A percentile compares a stretch with the other conserved stretches of the same genome.
Conservation (phyloP, 2,329 filamentous ascomycete species). For the Leptographium lundbergii region DNA sequence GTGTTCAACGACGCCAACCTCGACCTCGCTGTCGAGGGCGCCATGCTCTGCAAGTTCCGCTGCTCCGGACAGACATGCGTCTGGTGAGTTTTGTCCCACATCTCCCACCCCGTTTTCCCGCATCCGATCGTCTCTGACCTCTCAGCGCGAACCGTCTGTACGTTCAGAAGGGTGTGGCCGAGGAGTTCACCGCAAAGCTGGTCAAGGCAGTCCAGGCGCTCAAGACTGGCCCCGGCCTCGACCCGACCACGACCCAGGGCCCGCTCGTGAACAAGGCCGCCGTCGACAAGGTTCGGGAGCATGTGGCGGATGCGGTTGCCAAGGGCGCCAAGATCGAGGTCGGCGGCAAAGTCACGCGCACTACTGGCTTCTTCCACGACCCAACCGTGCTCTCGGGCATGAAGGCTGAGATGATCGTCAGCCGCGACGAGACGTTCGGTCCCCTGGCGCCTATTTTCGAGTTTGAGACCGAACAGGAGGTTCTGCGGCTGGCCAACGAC, state of each 20-base stretch:
- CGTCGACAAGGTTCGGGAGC: conserved; percentile 11
- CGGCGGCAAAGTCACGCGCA: conserved; percentile 33
- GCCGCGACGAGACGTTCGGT: conserved; percentile 13
- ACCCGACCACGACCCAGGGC: conserved; percentile 9
- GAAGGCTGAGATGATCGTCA: conserved; percentile 10
- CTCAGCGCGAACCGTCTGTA: conserved; percentile 14
- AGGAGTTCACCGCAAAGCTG: conserved; percentile 12
- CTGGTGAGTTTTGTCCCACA: conserved; percentile 11
- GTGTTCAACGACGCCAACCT: conserved; percentile 52
- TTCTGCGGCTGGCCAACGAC: conserved; percentile 20
- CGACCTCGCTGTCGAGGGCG: conserved; percentile 39
- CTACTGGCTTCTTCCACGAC: conserved; percentile 54
- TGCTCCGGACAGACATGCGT: conserved; percentile 50
- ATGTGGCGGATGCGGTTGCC: conserved; percentile 10
- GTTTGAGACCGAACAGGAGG: conserved; percentile 21
- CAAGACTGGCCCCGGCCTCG: conserved; percentile 8
- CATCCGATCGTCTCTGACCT: conserved; percentile 9
- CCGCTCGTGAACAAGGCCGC: conserved; percentile 11
- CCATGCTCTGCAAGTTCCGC: conserved; percentile 23
- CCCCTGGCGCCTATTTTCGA: conserved; percentile 11
- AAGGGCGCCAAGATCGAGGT: conserved; percentile 12
- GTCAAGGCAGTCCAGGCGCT: conserved; percentile 8
- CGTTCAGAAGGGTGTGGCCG: conserved; percentile 12
- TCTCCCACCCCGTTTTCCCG: not conserved
- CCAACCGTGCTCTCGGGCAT: conserved; percentile 55